Evolutionary conservation across 2,329 filamentous ascomycete species (phyloP).

Genomic region (Cucurbitaria berberidis): DNA sequence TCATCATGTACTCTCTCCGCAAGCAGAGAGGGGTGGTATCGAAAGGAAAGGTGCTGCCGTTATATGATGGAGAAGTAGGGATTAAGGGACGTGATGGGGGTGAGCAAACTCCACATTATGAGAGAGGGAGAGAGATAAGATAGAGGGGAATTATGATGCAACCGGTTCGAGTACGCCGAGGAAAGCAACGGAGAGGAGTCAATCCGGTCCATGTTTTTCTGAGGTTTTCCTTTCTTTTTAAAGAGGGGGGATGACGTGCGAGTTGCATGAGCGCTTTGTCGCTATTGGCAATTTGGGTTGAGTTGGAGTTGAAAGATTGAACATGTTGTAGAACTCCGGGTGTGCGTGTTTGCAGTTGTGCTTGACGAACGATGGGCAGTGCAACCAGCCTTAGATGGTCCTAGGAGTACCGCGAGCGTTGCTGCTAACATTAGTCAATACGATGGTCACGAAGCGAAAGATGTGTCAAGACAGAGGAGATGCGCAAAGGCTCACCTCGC

Average conservation of each 20-base stretch:
- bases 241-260: constrained; percentile 28
- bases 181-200: constrained; percentile 38
- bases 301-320: constrained; percentile 12
- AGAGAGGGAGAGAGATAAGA: constrained; percentile 21
- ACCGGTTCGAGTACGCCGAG: constrained; percentile 33
- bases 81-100: constrained; percentile 30
- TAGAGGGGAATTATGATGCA: constrained; percentile 24
- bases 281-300: constrained; percentile 32
- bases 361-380: constrained; percentile 15
- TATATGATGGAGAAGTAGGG: constrained; percentile 14
- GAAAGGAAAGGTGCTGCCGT: constrained; percentile 17
- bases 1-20: constrained; percentile 43
- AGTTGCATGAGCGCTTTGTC: constrained; percentile 22
- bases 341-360: constrained; percentile 27
- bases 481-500: constrained; percentile 61
- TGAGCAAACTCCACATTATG: constrained; percentile 33
- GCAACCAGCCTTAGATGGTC: constrained; percentile 32
- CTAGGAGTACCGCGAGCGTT: constrained; percentile 33
- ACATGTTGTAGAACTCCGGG: constrained; percentile 19
- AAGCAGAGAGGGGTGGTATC: constrained; percentile 29
- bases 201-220: constrained; percentile 42
- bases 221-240: constrained; percentile 34
- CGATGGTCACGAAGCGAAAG: constrained; percentile 11
- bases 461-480: constrained; percentile 15
- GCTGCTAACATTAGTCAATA: constrained; percentile 21